Base-by-base conservation (phyloP, 2,329 filamentous ascomycete genomes). In the Echinosphaeria canescens region DNA sequence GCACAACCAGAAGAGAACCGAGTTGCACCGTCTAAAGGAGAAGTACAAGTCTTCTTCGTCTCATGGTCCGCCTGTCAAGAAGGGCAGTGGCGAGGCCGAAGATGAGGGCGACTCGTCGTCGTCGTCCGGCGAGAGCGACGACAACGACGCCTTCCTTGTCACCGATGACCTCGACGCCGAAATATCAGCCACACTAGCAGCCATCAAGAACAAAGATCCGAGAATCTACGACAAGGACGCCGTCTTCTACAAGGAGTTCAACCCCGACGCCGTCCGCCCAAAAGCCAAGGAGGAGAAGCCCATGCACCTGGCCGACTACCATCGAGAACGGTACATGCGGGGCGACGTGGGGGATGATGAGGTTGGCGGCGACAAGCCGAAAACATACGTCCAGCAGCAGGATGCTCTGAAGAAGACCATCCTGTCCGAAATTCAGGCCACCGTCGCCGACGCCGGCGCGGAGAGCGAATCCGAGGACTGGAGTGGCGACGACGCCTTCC, bases 1-100 rank as follows among this genome's bases (percentile, higher is more conserved):
- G 48, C 65, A 95, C 53, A 98, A 98, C 54, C 93, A 95, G 56
- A 92, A 92, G 54, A 68, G 85, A 30, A 84, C 91, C 44, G 88
- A 98, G 46, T 55, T 70, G 34, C 73, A 82, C 11, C 62, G 65
- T 42, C 78, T 95, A 43, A 82, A 95, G 50, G 78, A 92, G 40
- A 95, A 92, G 50, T 81, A 75, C 48, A 48, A 53, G 30, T 43
- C 45, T 6, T 14, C 23, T n/a, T n/a, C n/a, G n/a, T n/a, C n/a
- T n/a, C n/a, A n/a, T n/a, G n/a, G n/a, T n/a, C n/a, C n/a, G n/a
- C n/a, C n/a, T n/a, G n/a, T n/a, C 5, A 26, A 26, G 24, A 54
- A 54, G 37, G 48, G 59, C 36, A 40, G 46, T 7, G 53, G 51
- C 29, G 50, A 41, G 19, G 48, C 51, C 15, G 59, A 57, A 23